Evolutionary conservation across 1,284 basidiomycete genomes (phyloP), one percentile per base, ranked within the genome.

Genomic region (Moniliella sp.): DNA sequence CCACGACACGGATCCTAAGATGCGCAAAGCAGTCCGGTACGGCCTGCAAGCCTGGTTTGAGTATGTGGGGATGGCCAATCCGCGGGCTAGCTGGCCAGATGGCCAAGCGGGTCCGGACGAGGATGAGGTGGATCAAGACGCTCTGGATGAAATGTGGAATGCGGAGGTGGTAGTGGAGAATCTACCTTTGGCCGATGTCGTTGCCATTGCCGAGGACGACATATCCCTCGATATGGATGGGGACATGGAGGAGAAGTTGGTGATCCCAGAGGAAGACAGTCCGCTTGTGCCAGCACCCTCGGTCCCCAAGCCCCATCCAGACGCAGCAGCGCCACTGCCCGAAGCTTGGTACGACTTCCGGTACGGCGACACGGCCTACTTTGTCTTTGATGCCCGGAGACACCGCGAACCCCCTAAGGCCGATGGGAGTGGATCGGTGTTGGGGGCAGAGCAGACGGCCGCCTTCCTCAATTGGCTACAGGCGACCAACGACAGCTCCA

Each of bases 331-430:
- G n/a, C n/a, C n/a, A n/a, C n/a, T n/a, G n/a, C n/a, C n/a, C n/a
- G 17, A 29, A n/a, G 8, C 7, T n/a, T 23, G 16, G 21, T 18
- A 10, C 23, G 48, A 49, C 11, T 53, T 58, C 43, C 43, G 43
- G 17, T 51, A 74, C 44, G 75, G 71, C 1, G 75, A 78, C 46
- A 65, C 66, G 2, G 74, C 75, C 0, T 81, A 78, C 61, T 81
- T 81, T 60, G 76, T 80, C 15, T 64, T 76, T 64, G 78, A 81
- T 61, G 77, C 75, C 4, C 67, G 77, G 9, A 67, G 69, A 10
- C 70, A 78, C 50, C 70, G 78, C 18, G 34, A 38, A 3, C 33
- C 39, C 5, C n/a, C n/a, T n/a, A n/a, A n/a, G n/a, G n/a, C n/a
- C n/a, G 66, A 67, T n/a, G 67, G 67, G 16, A 64, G 66, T 25